Evolutionary conservation across 2,329 filamentous ascomycete species (phyloP).

Genomic region (Pseudogymnoascus sp.): DNA sequence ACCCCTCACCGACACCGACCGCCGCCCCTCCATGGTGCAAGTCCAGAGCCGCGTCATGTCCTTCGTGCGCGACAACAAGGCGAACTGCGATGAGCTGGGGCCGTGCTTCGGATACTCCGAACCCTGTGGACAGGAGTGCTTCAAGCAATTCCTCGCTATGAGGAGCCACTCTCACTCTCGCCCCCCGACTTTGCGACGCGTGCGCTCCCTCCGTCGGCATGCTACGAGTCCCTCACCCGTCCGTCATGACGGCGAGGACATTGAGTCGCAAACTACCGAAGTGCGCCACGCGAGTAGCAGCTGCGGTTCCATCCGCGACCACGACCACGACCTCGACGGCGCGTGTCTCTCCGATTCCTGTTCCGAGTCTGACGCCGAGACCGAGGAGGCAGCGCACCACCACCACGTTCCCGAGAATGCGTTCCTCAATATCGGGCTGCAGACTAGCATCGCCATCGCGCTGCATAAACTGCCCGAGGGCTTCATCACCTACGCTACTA

Average conservation of each 20-base stretch:
- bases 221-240: constrained; percentile 13
- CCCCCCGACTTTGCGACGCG: constrained; percentile 1
- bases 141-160: constrained; percentile 45
- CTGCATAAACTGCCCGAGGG: constrained; percentile 90
- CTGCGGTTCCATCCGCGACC: neutral
- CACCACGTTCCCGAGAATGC: constrained; percentile 93
- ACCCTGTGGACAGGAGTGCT: constrained; percentile 58
- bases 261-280: neutral
- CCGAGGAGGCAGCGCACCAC: constrained; percentile 50
- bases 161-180: constrained; percentile 11
- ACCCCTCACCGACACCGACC: constrained; percentile 23
- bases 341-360: constrained; percentile 14
- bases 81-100: constrained; percentile 52
- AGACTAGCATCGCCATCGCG: constrained; percentile 90
- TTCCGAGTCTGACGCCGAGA: constrained; percentile 20
- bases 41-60: constrained; percentile 52
- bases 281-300: neutral
- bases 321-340: constrained; percentile 11
- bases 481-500: constrained; percentile 90
- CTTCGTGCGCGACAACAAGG: constrained; percentile 57
- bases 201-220: constrained; percentile 10
- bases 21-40: constrained; percentile 46
- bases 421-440: constrained; percentile 89
- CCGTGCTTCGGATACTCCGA: constrained; percentile 58
- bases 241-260: neutral